Percentiles rank a stretch among this genome's conserved stretches.
Conservation (phyloP, 306 rosid genomes). For the Hippophae tibetana region DNA sequence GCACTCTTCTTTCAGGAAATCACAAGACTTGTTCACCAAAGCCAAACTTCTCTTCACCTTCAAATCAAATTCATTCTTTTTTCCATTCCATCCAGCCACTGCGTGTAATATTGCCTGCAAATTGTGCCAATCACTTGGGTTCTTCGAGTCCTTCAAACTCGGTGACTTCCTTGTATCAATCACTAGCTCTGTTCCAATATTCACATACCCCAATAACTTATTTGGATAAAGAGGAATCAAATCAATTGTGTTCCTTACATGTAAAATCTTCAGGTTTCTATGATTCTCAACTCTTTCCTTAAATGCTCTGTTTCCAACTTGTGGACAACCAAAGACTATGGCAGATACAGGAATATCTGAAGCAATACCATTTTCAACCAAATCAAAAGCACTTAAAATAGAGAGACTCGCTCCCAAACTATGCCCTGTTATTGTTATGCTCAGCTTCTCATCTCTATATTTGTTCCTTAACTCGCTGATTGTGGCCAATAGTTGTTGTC, state of each 20-base stretch:
- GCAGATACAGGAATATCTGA: constrained; percentile 38
- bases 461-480: constrained; percentile 20
- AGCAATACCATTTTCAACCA: constrained; percentile 44
- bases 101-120: constrained; percentile 59
- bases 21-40: constrained; percentile 51
- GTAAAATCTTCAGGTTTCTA: constrained; percentile 29
- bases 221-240: constrained; percentile 38
- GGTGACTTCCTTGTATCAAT: constrained; percentile 46
- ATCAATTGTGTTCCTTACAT: constrained; percentile 40
- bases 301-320: constrained; percentile 26
- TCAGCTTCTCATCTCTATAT: constrained; percentile 41
- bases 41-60: constrained; percentile 61
- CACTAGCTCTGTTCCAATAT: constrained; percentile 33
- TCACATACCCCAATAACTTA: constrained; percentile 25
- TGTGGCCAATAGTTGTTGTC: constrained; percentile 28
- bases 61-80: constrained; percentile 30
- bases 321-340: constrained; percentile 33
- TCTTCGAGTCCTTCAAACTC: constrained; percentile 45
- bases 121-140: constrained; percentile 58
- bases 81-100: constrained; percentile 75
- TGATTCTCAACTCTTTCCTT: not conserved
- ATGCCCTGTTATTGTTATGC: constrained; percentile 42
- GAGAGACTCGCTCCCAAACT: constrained; percentile 57
- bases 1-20: constrained; percentile 30
- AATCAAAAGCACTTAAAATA: constrained; percentile 38